A percentile compares a stretch with the other conserved stretches of the same genome.
Conservation (phyloP, 2,329 filamentous ascomycete genomes). For the Alternaria panax region DNA sequence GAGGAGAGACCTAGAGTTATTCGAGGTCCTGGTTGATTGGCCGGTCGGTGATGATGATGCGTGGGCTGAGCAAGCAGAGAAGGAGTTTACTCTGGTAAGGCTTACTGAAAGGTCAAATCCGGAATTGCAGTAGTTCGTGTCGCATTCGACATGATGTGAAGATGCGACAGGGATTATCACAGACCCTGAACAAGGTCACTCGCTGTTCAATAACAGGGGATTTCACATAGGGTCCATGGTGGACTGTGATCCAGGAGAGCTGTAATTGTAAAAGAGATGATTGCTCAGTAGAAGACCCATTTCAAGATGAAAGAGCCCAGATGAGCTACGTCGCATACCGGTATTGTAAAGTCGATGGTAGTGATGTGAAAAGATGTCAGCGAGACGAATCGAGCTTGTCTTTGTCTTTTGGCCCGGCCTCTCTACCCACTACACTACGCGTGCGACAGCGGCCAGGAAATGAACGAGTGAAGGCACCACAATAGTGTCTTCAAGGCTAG, state of each 20-base stretch:
- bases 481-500: not conserved
- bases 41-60: not conserved
- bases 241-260: not conserved
- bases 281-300: too few relatives aligned
- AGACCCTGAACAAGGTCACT: not conserved
- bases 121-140: not conserved
- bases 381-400: not conserved
- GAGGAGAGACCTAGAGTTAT: slow-evolving; percentile 2
- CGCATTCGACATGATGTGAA: not conserved
- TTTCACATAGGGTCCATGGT: not conserved
- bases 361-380: not conserved
- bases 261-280: too few relatives aligned
- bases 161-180: not conserved
- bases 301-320: too few relatives aligned
- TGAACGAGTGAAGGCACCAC: not conserved
- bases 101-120: not conserved
- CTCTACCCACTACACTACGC: not conserved
- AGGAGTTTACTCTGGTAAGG: not conserved
- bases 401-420: not conserved
- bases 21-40: slow-evolving; percentile 14
- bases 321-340: not conserved
- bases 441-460: not conserved
- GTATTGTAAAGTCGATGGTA: not conserved
- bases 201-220: not conserved
- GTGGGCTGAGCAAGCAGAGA: slow-evolving; percentile 2